Percentiles rank a stretch among this genome's conserved stretches.
phyloP scores from a whole-genome alignment of 176 grass and related monocot species.

The Tillandsia fasciculata region DNA sequence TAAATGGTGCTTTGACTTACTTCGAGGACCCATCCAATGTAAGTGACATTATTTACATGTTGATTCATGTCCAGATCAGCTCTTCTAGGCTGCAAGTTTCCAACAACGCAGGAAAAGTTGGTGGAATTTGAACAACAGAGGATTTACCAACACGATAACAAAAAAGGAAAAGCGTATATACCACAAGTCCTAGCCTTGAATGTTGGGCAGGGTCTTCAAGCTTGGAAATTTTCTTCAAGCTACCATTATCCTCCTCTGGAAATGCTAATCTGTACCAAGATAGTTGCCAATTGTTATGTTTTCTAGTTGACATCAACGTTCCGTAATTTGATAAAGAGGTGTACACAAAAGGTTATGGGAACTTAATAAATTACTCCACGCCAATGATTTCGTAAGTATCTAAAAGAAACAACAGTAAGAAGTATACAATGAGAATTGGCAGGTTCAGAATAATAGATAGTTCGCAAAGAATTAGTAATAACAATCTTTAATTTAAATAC shows the following conservation, averaged over 20 bases:
- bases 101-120: slow-evolving; percentile 7
- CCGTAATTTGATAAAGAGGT: slow-evolving; percentile 1
- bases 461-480: background rate
- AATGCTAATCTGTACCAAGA: slow-evolving; percentile 60
- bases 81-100: slow-evolving; percentile 70
- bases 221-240: slow-evolving; percentile 90
- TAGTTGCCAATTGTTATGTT: slow-evolving; percentile 13
- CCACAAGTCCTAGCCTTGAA: slow-evolving; percentile 85
- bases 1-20: slow-evolving; percentile 29
- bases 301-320: slow-evolving; percentile 3
- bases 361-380: background rate
- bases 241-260: slow-evolving; percentile 89
- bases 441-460: background rate
- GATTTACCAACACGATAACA: background rate
- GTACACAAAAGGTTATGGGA: background rate
- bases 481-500: background rate
- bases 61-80: slow-evolving; percentile 99
- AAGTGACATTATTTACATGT: slow-evolving; percentile 99
- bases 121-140: slow-evolving; percentile 5
- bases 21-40: slow-evolving; percentile 97
- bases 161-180: slow-evolving; percentile 30
- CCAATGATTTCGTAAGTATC: background rate
- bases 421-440: background rate
- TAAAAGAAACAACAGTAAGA: background rate
- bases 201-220: slow-evolving; percentile 66